These are phyloP conservation scores for Irpex sp. DNA, from an alignment of 1,284 basidiomycete genomes.

Conservation along the genomic window DNA sequence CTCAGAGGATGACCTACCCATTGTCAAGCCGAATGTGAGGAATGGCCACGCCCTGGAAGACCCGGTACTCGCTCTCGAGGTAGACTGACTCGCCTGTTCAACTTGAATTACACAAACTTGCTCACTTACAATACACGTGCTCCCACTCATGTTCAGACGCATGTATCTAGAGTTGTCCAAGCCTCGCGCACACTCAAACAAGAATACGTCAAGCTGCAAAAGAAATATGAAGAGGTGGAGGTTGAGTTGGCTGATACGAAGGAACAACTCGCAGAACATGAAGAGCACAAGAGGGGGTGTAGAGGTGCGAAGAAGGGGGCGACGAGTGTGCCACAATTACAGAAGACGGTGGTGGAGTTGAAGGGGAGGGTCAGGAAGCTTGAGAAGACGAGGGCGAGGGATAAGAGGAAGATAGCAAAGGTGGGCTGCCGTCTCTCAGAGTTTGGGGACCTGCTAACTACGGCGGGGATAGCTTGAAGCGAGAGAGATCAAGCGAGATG, in stretches of 20 bases:
- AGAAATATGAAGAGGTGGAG: conserved; percentile 22
- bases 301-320: conserved; percentile 10
- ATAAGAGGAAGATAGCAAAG: conserved; percentile 26
- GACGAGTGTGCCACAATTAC: conserved; percentile 15
- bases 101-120: background rate
- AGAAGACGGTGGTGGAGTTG: conserved; percentile 21
- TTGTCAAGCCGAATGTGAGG: background rate
- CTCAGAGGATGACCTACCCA: background rate
- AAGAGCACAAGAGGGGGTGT: conserved; percentile 22
- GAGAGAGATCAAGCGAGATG: conserved; percentile 34
- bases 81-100: background rate
- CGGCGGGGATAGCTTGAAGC: conserved; percentile 26
- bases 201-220: conserved; percentile 17
- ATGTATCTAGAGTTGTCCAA: conserved; percentile 19
- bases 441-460: background rate
- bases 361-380: conserved; percentile 20
- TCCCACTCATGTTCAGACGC: conserved; percentile 11
- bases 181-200: conserved; percentile 17
- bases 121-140: too few species aligned
- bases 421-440: conserved; percentile 12
- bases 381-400: conserved; percentile 26
- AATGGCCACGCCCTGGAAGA: background rate
- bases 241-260: conserved; percentile 20
- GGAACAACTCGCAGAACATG: conserved; percentile 20
- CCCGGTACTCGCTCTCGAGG: background rate